A percentile compares a stretch with the other conserved stretches of the same genome.
phyloP scores from a whole-genome alignment of 768 basidiomycete species.

The Russula griseocarnosa region DNA sequence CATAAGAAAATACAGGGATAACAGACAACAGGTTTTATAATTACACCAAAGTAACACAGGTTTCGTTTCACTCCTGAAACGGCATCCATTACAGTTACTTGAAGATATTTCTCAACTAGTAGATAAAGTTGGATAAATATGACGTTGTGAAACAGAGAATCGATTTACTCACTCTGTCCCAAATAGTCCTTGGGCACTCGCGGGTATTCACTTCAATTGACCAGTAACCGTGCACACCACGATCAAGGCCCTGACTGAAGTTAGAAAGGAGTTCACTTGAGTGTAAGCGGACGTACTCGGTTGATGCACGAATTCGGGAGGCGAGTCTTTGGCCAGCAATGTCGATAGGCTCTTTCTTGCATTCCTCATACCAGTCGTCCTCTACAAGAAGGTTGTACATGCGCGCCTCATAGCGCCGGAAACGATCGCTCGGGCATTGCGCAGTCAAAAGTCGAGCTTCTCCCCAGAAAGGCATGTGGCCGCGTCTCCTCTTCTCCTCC shows the following conservation, averaged over 20 bases:
- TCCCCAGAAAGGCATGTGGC: slow-evolving; percentile 23
- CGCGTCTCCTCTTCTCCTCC: slow-evolving; percentile 23
- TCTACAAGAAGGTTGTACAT: slow-evolving; percentile 29
- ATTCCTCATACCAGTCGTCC: slow-evolving; percentile 31
- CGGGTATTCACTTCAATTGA: slow-evolving; percentile 16
- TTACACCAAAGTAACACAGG: neutral
- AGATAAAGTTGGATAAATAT: neutral
- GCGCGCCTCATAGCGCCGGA: slow-evolving; percentile 26
- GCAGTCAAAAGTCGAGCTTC: slow-evolving; percentile 11
- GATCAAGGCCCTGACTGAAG: slow-evolving; percentile 20
- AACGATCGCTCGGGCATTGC: slow-evolving; percentile 16
- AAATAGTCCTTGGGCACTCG: slow-evolving; percentile 23
- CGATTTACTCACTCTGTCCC: slow-evolving; percentile 17
- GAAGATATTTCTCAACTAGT: slow-evolving; percentile 19
- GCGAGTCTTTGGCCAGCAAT: slow-evolving; percentile 8
- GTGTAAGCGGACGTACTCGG: slow-evolving; percentile 6
- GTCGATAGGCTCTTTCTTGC: slow-evolving; percentile 14
- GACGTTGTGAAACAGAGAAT: neutral
- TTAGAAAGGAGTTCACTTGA: neutral
- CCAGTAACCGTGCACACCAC: slow-evolving; percentile 19
- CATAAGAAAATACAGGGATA: neutral
- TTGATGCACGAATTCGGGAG: slow-evolving; percentile 7
- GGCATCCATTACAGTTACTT: neutral
- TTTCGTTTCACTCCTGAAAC: neutral
- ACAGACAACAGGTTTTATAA: neutral